Conservation (phyloP, 2,329 filamentous ascomycete species). For the Aspergillus novofumigatus region DNA sequence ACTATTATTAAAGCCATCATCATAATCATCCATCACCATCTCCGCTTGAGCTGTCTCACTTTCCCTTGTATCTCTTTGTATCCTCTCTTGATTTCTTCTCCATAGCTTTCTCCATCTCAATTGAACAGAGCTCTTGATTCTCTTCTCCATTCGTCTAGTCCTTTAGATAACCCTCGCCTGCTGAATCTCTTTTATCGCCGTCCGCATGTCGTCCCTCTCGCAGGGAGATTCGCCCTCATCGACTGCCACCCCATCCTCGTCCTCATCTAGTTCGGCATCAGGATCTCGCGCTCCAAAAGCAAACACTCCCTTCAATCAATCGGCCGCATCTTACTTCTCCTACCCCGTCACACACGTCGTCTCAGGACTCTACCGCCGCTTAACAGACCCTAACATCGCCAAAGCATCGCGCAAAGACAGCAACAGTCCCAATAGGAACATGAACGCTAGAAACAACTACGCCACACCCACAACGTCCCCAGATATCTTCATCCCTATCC, state of each 20-base stretch:
- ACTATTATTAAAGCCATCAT: too few species aligned
- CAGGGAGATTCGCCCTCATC: conserved; percentile 14
- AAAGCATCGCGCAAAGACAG: background rate
- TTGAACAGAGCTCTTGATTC: background rate
- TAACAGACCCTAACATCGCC: conserved; percentile 43
- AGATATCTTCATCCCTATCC: conserved; percentile 48
- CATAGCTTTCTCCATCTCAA: background rate
- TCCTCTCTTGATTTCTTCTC: background rate
- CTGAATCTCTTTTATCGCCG: conserved; percentile 5
- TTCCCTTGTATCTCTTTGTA: background rate
- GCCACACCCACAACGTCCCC: conserved; percentile 33
- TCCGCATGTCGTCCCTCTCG: conserved; percentile 22
- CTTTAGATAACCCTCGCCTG: background rate
- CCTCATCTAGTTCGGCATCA: background rate
- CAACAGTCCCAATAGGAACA: conserved; percentile 16
- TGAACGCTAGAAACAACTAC: conserved; percentile 12
- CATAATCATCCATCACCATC: background rate
- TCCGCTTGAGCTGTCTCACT: background rate
- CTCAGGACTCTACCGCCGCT: conserved; percentile 64
- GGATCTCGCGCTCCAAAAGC: background rate
- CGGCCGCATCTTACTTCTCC: conserved; percentile 46
- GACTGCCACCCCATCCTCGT: conserved; percentile 7
- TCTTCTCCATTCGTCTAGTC: background rate
- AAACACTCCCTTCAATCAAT: conserved; percentile 26
- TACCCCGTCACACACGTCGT: conserved; percentile 51